A percentile compares a stretch with the other conserved stretches of the same genome.
These are phyloP conservation scores for Alloteropsis angusta DNA, from an alignment of 202 grass and related monocot species.

Conservation along the genomic window DNA sequence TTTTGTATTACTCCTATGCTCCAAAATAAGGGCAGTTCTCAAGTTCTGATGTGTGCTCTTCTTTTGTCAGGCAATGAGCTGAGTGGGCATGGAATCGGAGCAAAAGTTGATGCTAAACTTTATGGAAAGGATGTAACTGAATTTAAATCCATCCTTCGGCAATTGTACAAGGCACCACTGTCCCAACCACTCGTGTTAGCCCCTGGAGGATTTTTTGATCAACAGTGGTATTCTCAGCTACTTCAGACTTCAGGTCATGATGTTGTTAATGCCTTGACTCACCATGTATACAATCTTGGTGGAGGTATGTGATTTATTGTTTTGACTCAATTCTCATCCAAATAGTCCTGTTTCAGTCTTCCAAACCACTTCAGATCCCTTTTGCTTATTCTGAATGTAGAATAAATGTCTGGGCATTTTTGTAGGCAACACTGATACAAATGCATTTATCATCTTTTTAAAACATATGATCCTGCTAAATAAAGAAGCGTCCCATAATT, in stretches of 20 bases:
- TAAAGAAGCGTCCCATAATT: background rate
- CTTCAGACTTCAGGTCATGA: conserved; percentile 68
- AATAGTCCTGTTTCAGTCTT: background rate
- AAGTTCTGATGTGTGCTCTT: background rate
- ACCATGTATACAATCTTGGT: conserved; percentile 98
- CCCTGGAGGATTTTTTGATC: conserved; percentile 96
- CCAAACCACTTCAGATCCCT: background rate
- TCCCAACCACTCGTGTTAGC: conserved; percentile 67
- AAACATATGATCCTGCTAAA: background rate
- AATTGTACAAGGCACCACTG: conserved; percentile 53
- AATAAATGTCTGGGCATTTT: background rate
- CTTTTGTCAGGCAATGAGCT: conserved; percentile 80
- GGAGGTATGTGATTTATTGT: conserved; percentile 47
- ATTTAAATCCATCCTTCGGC: conserved; percentile 57
- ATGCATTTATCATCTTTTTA: background rate
- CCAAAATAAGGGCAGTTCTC: background rate
- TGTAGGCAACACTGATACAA: background rate
- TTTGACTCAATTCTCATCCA: conserved; percentile 1
- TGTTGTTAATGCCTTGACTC: conserved; percentile 63
- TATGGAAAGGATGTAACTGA: conserved; percentile 71
- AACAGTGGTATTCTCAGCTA: conserved; percentile 84
- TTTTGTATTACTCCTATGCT: background rate
- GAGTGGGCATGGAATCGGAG: conserved; percentile 72
- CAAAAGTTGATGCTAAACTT: conserved; percentile 65
- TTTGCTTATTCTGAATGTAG: background rate